Evolutionary conservation across 306 rosid genomes (phyloP).

Genomic region (Trifolium dubium): DNA sequence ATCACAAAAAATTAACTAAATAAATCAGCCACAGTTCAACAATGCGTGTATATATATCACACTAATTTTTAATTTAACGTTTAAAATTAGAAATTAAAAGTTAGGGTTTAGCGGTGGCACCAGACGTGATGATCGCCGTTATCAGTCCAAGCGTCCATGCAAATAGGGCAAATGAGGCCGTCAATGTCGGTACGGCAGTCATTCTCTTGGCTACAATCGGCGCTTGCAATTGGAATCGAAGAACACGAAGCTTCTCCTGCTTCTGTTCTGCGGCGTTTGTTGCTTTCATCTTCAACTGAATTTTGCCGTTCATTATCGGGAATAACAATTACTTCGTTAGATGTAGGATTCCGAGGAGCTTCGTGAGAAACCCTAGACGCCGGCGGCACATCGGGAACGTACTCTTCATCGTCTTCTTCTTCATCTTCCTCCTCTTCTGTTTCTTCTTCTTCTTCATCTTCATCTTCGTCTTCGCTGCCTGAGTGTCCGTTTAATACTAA

Average conservation of each 20-base stretch:
- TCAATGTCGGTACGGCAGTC: conserved; percentile 58
- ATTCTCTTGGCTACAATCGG: conserved; percentile 54
- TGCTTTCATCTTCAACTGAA: conserved; percentile 47
- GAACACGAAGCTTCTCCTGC: conserved; percentile 56
- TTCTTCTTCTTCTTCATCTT: conserved; percentile 21
- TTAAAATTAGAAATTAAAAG: not conserved
- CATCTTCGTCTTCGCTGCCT: conserved; percentile 25
- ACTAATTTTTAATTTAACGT: too few species aligned
- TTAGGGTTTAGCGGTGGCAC: conserved; percentile 42
- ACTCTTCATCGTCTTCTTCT: conserved; percentile 34
- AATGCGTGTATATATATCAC: not conserved
- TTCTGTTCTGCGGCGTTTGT: conserved; percentile 68
- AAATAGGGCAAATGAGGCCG: conserved; percentile 81
- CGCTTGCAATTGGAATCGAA: not conserved
- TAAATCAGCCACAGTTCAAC: not conserved
- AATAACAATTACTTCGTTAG: conserved; percentile 29
- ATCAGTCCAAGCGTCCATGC: conserved; percentile 79
- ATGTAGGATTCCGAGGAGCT: conserved; percentile 24
- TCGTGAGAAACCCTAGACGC: conserved; percentile 44
- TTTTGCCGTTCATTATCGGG: conserved; percentile 28
- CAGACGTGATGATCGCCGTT: conserved; percentile 75
- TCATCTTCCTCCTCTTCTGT: conserved; percentile 30
- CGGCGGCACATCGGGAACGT: conserved; percentile 29
- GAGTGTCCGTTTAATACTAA: not conserved
- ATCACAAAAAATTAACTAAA: conserved; percentile 11